Base-by-base conservation (phyloP, 164 flowering plant species). In the Aristolochia fimbriata region DNA sequence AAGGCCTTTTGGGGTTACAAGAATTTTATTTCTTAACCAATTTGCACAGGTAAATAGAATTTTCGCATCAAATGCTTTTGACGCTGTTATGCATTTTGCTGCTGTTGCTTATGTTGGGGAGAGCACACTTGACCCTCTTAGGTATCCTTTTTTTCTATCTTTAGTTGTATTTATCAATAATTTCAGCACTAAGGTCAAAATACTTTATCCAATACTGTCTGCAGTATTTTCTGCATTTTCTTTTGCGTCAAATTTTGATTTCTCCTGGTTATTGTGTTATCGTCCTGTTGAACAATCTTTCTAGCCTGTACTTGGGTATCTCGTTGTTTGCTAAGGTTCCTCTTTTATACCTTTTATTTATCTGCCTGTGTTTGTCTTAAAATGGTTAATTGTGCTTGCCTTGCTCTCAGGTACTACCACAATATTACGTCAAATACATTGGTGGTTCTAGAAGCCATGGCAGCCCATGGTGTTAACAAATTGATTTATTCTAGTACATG, bases 91-190 rank as follows among this genome's bases (percentile, higher is more conserved):
- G 72, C 98, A 88, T 77, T 92, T 92, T 74, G 96, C 98, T n/a
- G 98, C 98, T 51, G 98, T 92, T 60, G 96, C 98, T 46, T 92
- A 92, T 77, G 98, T 92, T 57, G 98, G 98, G 60, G 98, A 92
- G 80, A 92, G 98, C 76, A 92, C 98, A 6, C 83, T 88, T 58
- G 83, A 88, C 59, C 98, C 97, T 58, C 88, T 87, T 17, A 83
- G 82, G 97, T 93, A 68, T 75, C 76, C 76, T n/a, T 27, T 3
- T 31, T 16, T 15, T 61, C 19, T 48, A 31, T 1, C 22, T 49
- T 19, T 61, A 3, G 43, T 27, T 6, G 43, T 10, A 37, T 37
- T 37, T 10, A 37, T 37, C 43, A 37, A 10, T 37, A 37, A 10
- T 37, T 27, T 37, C 1, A 37, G 43, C 43, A 37, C 43, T 37